Conservation (phyloP, 257 asterid species). For the Solanum chilense region DNA sequence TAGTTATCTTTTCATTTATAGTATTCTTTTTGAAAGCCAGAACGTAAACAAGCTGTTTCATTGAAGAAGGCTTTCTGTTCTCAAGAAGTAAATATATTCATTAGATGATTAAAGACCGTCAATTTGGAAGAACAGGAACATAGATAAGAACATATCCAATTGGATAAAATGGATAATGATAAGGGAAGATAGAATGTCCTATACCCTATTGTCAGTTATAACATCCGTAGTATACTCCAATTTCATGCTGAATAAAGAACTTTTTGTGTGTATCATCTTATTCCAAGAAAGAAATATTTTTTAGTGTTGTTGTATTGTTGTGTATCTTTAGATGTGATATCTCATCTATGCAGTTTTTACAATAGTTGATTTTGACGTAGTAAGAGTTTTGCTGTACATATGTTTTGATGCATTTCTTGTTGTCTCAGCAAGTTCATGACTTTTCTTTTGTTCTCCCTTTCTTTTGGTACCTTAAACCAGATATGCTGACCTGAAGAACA, state of each 20-base stretch:
- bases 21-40: neutral
- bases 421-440: neutral
- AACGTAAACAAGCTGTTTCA: neutral
- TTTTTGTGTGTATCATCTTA: neutral
- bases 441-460: neutral
- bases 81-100: neutral
- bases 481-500: constrained; percentile 92
- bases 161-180: neutral
- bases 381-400: neutral
- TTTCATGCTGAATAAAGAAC: neutral
- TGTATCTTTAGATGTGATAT: neutral
- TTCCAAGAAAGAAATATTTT: neutral
- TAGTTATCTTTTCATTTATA: neutral
- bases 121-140: neutral
- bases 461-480: constrained; percentile 22
- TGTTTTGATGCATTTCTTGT: neutral
- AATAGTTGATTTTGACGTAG: neutral
- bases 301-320: neutral
- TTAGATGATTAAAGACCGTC: neutral
- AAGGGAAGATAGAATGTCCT: neutral
- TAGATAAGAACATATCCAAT: neutral
- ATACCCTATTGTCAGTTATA: neutral
- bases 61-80: neutral
- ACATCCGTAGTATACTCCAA: neutral
- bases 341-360: neutral